phyloP scores from a whole-genome alignment of 257 asterid species.

The Solanum habrochaites region DNA sequence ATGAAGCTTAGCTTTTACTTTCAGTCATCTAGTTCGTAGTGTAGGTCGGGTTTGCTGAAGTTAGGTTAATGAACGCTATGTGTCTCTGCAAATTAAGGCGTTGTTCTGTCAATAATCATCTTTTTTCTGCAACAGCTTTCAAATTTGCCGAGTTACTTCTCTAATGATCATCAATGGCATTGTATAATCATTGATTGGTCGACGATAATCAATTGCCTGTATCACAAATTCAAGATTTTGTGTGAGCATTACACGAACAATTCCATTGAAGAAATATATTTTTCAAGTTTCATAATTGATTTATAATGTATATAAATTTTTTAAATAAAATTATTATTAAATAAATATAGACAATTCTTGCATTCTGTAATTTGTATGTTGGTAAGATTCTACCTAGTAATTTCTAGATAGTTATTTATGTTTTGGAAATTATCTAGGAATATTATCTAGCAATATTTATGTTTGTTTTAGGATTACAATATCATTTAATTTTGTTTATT shows the following conservation, averaged over 20 bases:
- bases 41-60: neutral
- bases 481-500: too few relatives aligned
- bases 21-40: neutral
- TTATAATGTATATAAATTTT: too few relatives aligned
- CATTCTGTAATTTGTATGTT: too few relatives aligned
- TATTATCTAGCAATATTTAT: too few relatives aligned
- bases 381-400: too few relatives aligned
- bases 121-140: neutral
- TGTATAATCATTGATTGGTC: neutral
- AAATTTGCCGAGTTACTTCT: neutral
- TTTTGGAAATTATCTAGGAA: too few relatives aligned
- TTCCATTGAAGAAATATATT: neutral
- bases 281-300: neutral
- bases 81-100: neutral
- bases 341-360: too few relatives aligned
- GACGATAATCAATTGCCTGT: neutral
- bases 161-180: neutral
- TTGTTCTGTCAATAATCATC: neutral
- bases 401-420: too few relatives aligned
- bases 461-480: too few relatives aligned
- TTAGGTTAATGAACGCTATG: neutral
- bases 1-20: neutral
- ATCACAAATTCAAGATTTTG: neutral
- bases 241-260: neutral
- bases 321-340: too few relatives aligned